Conservation (phyloP, 768 basidiomycete species). For the Lepiota venenata region DNA sequence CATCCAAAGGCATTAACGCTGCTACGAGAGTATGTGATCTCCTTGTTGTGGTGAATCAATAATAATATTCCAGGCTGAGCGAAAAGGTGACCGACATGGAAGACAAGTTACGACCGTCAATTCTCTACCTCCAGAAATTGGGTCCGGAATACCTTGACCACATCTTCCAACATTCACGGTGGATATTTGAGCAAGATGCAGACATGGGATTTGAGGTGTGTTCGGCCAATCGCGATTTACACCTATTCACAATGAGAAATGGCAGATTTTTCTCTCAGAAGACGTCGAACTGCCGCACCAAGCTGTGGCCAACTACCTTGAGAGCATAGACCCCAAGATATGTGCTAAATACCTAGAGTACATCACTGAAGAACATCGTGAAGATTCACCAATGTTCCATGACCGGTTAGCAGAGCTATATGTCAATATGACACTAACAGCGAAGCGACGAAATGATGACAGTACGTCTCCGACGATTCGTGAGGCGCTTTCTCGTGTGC, state of each 20-base stretch:
- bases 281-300: slow-evolving; percentile 86
- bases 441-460: slow-evolving; percentile 57
- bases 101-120: slow-evolving; percentile 81
- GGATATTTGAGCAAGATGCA: slow-evolving; percentile 78
- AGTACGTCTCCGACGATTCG: slow-evolving; percentile 32
- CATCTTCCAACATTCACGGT: slow-evolving; percentile 77
- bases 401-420: slow-evolving; percentile 90
- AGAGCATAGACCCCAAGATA: slow-evolving; percentile 61
- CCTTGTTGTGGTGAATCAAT: background rate
- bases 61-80: slow-evolving; percentile 55
- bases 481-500: background rate
- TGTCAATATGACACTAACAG: slow-evolving; percentile 58
- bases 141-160: slow-evolving; percentile 79
- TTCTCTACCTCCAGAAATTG: slow-evolving; percentile 88
- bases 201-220: slow-evolving; percentile 75
- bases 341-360: slow-evolving; percentile 84
- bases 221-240: background rate
- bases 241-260: background rate
- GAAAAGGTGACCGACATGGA: slow-evolving; percentile 71
- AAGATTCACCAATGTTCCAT: slow-evolving; percentile 68
- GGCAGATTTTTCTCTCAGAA: slow-evolving; percentile 92
- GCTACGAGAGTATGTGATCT: slow-evolving; percentile 68
- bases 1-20: slow-evolving; percentile 83
- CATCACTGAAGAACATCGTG: slow-evolving; percentile 71
- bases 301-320: slow-evolving; percentile 75